These are phyloP conservation scores for Dactylorhiza incarnata DNA, from an alignment of 106 monocot genomes.

Conservation along the genomic window DNA sequence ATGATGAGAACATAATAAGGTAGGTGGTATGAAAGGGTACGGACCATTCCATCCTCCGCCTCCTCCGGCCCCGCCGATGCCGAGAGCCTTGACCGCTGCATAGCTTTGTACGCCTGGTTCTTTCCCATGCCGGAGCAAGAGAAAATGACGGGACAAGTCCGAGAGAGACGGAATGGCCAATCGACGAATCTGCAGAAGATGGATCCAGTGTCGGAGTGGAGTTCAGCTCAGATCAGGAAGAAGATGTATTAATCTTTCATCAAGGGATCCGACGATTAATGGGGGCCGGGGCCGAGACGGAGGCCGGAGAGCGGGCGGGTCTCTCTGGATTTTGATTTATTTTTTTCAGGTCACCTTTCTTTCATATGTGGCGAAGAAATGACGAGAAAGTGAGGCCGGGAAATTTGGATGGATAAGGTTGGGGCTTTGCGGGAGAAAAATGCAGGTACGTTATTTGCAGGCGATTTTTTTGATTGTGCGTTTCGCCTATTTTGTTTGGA, in stretches of 20 bases:
- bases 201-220: constrained; percentile 2
- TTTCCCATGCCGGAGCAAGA: constrained; percentile 56
- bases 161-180: not conserved
- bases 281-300: not conserved
- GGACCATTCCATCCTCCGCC: constrained; percentile 87
- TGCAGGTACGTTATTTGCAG: too few relatives aligned
- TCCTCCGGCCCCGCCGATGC: constrained; percentile 71
- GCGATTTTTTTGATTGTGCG: too few relatives aligned
- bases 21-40: constrained; percentile 65
- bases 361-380: too few relatives aligned
- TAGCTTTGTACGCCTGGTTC: constrained; percentile 98
- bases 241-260: not conserved
- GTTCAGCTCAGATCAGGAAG: not conserved
- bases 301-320: not conserved
- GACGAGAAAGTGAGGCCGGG: too few relatives aligned
- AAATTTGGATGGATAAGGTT: too few relatives aligned
- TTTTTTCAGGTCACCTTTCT: too few relatives aligned
- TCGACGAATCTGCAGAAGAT: not conserved
- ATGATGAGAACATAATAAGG: not conserved
- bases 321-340: constrained; percentile 1
- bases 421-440: too few relatives aligned
- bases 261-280: too few relatives aligned
- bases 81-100: constrained; percentile 95
- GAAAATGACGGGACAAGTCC: not conserved
- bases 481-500: too few relatives aligned